phyloP scores from a whole-genome alignment of 208 protist genomes.

The Porcisia deanei region DNA sequence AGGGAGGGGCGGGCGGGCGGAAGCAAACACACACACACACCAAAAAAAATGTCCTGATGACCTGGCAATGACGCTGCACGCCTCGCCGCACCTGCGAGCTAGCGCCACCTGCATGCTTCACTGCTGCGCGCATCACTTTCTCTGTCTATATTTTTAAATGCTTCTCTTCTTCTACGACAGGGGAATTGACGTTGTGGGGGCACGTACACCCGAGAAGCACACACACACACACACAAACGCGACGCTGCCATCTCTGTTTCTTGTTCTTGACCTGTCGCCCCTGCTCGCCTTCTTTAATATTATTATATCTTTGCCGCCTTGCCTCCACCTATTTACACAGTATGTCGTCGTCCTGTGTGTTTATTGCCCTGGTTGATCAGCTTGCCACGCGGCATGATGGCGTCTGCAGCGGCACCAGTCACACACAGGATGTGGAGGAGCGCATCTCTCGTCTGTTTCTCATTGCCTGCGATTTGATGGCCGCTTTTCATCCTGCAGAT shows the following conservation, averaged over 20 bases:
- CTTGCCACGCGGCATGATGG: constrained; percentile 20
- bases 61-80: neutral
- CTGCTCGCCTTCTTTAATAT: neutral
- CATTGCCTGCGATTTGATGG: constrained; percentile 24
- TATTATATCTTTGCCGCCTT: neutral
- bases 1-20: too few relatives aligned
- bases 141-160: neutral
- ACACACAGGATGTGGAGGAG: constrained; percentile 9
- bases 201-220: neutral
- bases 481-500: constrained; percentile 9
- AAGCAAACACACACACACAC: constrained; percentile 3
- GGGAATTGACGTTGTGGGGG: neutral
- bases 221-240: neutral
- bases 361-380: constrained; percentile 22
- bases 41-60: neutral
- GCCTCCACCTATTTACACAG: neutral
- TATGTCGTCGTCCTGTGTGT: constrained; percentile 2
- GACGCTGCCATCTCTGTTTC: neutral
- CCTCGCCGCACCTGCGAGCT: neutral
- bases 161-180: neutral
- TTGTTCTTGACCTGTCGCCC: neutral
- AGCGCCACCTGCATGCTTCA: too few relatives aligned
- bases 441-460: constrained; percentile 21
- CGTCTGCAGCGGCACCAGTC: neutral
- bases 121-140: neutral